Evolutionary conservation across 1,284 basidiomycete species (phyloP).

Genomic region (Malassezia cuniculi): DNA sequence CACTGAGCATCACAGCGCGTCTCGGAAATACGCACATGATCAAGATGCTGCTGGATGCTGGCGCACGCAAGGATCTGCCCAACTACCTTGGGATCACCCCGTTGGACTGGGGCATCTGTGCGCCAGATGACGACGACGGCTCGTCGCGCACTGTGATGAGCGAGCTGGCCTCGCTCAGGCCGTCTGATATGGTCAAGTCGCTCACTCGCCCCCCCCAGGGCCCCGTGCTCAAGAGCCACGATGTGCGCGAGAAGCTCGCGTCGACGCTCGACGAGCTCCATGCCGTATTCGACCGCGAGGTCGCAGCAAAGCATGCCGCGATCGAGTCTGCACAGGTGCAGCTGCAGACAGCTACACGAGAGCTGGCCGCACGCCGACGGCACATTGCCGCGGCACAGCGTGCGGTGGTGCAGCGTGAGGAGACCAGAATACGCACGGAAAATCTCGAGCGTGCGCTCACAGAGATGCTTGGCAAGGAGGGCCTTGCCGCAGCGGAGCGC

Average conservation of each 20-base stretch:
- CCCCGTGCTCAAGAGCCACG: slow-evolving; percentile 70
- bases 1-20: slow-evolving; percentile 82
- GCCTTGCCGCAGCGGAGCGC: slow-evolving; percentile 58
- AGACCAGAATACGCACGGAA: slow-evolving; percentile 20
- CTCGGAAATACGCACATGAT: slow-evolving; percentile 83
- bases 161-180: slow-evolving; percentile 26
- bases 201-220: slow-evolving; percentile 46
- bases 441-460: slow-evolving; percentile 25
- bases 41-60: slow-evolving; percentile 74
- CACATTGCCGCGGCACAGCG: slow-evolving; percentile 27
- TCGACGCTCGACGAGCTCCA: slow-evolving; percentile 58
- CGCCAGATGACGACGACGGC: slow-evolving; percentile 1
- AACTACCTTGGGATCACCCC: slow-evolving; percentile 89
- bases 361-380: slow-evolving; percentile 74
- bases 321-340: slow-evolving; percentile 74
- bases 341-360: slow-evolving; percentile 73
- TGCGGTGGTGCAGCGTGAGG: slow-evolving; percentile 30
- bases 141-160: slow-evolving; percentile 15
- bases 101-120: slow-evolving; percentile 61
- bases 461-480: slow-evolving; percentile 57
- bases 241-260: slow-evolving; percentile 57
- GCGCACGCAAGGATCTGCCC: slow-evolving; percentile 75
- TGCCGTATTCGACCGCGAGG: slow-evolving; percentile 67
- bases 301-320: slow-evolving; percentile 71
- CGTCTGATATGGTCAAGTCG: slow-evolving; percentile 55